Evolutionary conservation across 805 yeast species (phyloP).

Genomic region (Wickerhamiella australiensis): DNA sequence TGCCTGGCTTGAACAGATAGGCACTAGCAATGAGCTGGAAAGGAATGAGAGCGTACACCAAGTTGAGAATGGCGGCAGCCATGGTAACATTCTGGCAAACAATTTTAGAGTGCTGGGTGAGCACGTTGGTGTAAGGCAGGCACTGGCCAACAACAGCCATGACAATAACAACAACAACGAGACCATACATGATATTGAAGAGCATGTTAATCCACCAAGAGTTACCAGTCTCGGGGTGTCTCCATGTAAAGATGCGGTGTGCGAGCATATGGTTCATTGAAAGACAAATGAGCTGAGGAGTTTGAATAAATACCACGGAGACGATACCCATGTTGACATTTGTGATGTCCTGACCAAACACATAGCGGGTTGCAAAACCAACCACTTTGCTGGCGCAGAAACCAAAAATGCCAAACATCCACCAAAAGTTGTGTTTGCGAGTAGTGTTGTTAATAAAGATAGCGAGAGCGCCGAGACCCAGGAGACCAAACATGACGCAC

Average conservation of each 20-base stretch:
- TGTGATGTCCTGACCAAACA: constrained; percentile 46
- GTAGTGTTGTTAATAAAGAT: constrained; percentile 38
- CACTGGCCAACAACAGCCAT: constrained; percentile 58
- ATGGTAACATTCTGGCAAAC: constrained; percentile 45
- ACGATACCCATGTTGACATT: constrained; percentile 41
- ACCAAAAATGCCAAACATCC: constrained; percentile 41
- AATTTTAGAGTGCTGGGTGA: constrained; percentile 34
- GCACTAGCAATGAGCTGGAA: constrained; percentile 39
- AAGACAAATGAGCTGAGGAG: constrained; percentile 47
- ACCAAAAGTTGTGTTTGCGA: constrained; percentile 51
- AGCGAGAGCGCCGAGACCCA: constrained; percentile 36
- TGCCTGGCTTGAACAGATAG: constrained; percentile 43
- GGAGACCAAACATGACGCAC: constrained; percentile 39
- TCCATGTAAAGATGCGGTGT: constrained; percentile 64
- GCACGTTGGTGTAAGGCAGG: constrained; percentile 46
- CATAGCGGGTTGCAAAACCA: constrained; percentile 47
- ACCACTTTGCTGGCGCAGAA: constrained; percentile 43
- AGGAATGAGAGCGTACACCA: constrained; percentile 44
- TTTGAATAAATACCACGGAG: constrained; percentile 42
- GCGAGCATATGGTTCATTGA: constrained; percentile 53
- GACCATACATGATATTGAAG: constrained; percentile 40
- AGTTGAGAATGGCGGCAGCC: constrained; percentile 39
- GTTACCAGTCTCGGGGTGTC: constrained; percentile 61
- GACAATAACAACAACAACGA: constrained; percentile 47
- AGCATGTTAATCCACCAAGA: constrained; percentile 37